phyloP scores from a whole-genome alignment of 2,329 filamentous ascomycete genomes.

The Periconia macrospinosa region DNA sequence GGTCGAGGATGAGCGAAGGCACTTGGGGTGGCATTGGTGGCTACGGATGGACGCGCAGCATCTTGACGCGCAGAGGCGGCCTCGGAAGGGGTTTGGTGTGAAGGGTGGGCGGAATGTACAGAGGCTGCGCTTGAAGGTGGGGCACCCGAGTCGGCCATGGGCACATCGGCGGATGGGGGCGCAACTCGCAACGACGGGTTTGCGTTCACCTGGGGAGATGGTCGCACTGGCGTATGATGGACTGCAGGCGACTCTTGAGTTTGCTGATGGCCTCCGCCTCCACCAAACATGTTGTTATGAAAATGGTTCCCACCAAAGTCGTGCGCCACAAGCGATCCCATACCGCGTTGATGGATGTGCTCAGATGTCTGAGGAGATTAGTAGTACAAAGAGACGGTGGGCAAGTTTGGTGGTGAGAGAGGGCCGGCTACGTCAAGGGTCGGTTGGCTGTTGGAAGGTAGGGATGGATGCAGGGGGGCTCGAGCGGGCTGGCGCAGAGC shows the following conservation, averaged over 20 bases:
- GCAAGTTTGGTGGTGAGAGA: constrained; percentile 6
- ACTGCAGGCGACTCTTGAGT: constrained; percentile 39
- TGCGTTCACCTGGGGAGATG: constrained; percentile 30
- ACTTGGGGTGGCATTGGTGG: constrained; percentile 15
- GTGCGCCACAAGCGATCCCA: constrained; percentile 63
- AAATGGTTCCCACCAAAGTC: constrained; percentile 77
- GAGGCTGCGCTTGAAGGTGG: constrained; percentile 22
- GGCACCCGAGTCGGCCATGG: constrained; percentile 44
- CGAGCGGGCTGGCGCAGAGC: not conserved
- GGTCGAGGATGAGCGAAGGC: constrained; percentile 17
- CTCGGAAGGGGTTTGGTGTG: constrained; percentile 26
- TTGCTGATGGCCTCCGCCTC: constrained; percentile 46
- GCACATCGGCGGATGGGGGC: constrained; percentile 33
- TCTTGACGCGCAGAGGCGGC: constrained; percentile 27
- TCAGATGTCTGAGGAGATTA: not conserved
- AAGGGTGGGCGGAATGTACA: constrained; percentile 27
- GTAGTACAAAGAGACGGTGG: not conserved
- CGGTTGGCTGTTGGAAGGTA: constrained; percentile 7
- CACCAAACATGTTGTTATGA: constrained; percentile 69
- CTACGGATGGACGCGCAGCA: constrained; percentile 27
- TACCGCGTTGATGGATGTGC: constrained; percentile 45
- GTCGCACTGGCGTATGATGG: constrained; percentile 38
- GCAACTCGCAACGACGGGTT: constrained; percentile 28
- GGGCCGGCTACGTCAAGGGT: constrained; percentile 12
- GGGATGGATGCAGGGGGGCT: constrained; percentile 7